Base-by-base conservation (phyloP, 75 land plant species). In the Cupressus sempervirens region DNA sequence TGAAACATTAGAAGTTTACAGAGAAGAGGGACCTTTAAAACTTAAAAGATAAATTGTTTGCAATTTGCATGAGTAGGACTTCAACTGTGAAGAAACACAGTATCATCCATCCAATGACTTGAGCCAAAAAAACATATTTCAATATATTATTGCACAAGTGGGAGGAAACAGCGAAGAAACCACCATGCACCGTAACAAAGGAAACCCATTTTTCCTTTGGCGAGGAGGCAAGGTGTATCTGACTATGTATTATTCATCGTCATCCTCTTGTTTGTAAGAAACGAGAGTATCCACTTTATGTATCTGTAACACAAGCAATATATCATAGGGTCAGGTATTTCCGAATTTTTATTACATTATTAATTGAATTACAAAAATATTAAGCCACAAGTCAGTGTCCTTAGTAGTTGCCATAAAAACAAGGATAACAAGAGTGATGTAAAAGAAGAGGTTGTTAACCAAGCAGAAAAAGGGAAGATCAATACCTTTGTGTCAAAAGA, bases 281-380 rank as follows among this genome's bases (percentile, higher is more conserved):
- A 96, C 98, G 41, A 96, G 84, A 35, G 98, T 88, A 76, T 94
- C 94, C 16, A 96, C 93, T 84, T 96, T 93, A 85, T 96, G 98
- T 35, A 96, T 93, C 96, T 94, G 92, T 91, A n/a, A 87, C 9
- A 73, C 5, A 73, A 3, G 34, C 15, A 73, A 32, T 26, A 32
- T 26, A 68, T 73, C 76, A 73, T 11, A 73, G 14, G 4, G 35
- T 73, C 36, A 10, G 36, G 3, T 62, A 73, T 73, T n/a, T 73
- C 76, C 34, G 38, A 35, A 10, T 73, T 1, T 72, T 11, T 5
- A 32, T 34, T 32, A 34, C 34, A 73, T 13, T 32, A 15, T 73
- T 32, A 32, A 32, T 4, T 73, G 16, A 38, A 32, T 32, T 73
- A 7, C 14, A 34, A 73, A 73, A 73, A 32, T 35, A 73, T 32